Conservation (phyloP, 108 stramenopile species). For the Mediolabrus comicus region DNA sequence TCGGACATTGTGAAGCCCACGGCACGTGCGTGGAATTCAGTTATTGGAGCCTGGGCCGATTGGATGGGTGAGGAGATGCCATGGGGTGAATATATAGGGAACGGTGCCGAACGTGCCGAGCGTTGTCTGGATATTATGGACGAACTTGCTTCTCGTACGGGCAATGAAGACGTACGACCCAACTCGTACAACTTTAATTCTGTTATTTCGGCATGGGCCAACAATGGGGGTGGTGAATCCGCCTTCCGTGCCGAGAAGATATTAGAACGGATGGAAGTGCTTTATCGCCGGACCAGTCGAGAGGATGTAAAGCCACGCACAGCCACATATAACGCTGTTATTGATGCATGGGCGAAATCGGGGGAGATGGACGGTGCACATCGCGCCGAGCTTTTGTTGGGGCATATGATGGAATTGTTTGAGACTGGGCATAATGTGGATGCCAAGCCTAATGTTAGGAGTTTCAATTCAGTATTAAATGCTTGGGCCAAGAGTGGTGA, state of each 20-base stretch:
- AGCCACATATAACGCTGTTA: constrained; percentile 53
- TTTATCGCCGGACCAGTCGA: constrained; percentile 45
- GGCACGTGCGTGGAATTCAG: constrained; percentile 42
- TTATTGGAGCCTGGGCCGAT: constrained; percentile 34
- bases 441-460: constrained; percentile 54
- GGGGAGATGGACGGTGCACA: constrained; percentile 31
- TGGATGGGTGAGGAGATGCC: constrained; percentile 23
- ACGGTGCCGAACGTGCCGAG: constrained; percentile 20
- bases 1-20: constrained; percentile 15
- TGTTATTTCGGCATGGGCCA: constrained; percentile 67
- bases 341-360: constrained; percentile 50
- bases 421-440: constrained; percentile 41
- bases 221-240: constrained; percentile 45
- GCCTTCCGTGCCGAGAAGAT: constrained; percentile 67
- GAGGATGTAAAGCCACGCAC: constrained; percentile 64
- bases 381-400: constrained; percentile 53
- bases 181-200: constrained; percentile 63
- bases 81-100: constrained; percentile 8
- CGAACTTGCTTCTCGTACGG: constrained; percentile 39
- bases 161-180: constrained; percentile 56
- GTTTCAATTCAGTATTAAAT: constrained; percentile 61
- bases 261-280: constrained; percentile 61
- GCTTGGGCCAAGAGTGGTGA: constrained; percentile 68
- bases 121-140: constrained; percentile 59
- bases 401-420: constrained; percentile 53